Percentiles rank a stretch among this genome's conserved stretches.
phyloP scores from a whole-genome alignment of 768 basidiomycete genomes.

The Infundibulicybe gibba region DNA sequence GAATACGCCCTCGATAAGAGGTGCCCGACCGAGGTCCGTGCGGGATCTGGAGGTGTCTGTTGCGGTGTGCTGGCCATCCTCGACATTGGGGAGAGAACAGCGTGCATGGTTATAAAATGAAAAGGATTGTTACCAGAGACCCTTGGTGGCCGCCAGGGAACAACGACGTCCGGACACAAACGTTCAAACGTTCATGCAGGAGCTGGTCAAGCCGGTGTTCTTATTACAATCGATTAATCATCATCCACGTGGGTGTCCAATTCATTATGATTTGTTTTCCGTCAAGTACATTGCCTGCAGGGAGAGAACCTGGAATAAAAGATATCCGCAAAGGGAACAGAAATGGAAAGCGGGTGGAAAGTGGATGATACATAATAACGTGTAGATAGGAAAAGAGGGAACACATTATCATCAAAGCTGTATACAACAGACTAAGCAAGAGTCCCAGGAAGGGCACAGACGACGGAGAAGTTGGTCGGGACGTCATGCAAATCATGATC shows the following conservation, averaged over 20 bases:
- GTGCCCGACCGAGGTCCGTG: slow-evolving; percentile 63
- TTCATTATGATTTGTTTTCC: too few species aligned
- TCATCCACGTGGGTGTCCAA: neutral
- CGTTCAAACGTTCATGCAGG: too few species aligned
- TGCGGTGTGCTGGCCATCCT: slow-evolving; percentile 11
- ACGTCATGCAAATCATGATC: slow-evolving; percentile 23
- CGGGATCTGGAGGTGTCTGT: slow-evolving; percentile 36
- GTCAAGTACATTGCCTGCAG: too few species aligned
- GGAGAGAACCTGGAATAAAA: neutral
- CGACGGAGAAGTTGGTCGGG: slow-evolving; percentile 5
- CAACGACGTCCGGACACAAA: too few species aligned
- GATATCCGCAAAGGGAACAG: neutral
- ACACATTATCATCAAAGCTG: too few species aligned
- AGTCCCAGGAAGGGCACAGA: neutral
- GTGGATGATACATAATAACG: too few species aligned
- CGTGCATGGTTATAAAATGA: slow-evolving; percentile 14
- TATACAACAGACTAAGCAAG: slow-evolving; percentile 1
- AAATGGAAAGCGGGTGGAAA: slow-evolving; percentile 5
- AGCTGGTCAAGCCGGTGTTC: too few species aligned
- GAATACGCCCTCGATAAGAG: slow-evolving; percentile 63
- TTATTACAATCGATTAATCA: neutral
- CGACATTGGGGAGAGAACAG: slow-evolving; percentile 18
- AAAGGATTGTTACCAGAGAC: too few species aligned
- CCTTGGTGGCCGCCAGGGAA: too few species aligned
- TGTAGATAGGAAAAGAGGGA: too few species aligned